phyloP scores from a whole-genome alignment of 2,329 filamentous ascomycete genomes.

The Sphaerulina vaccinii region DNA sequence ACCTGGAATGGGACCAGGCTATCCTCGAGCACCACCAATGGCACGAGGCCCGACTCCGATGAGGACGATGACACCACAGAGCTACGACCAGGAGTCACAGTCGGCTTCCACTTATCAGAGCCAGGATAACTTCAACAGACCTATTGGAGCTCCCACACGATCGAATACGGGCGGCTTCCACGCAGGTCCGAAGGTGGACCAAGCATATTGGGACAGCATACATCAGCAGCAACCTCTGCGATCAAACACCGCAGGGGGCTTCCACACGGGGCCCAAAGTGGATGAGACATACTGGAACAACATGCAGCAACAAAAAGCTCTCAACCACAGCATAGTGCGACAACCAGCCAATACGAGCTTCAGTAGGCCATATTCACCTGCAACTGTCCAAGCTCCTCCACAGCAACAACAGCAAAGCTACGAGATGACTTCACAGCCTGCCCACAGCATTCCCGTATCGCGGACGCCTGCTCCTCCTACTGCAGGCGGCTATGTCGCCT shows the following conservation, averaged over 20 bases:
- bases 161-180: conserved; percentile 33
- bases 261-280: conserved; percentile 20
- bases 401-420: conserved; percentile 31
- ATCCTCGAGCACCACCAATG: conserved; percentile 18
- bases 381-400: conserved; percentile 2
- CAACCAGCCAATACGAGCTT: conserved; percentile 20
- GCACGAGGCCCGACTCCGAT: conserved; percentile 21
- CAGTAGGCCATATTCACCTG: conserved; percentile 9
- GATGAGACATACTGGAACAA: conserved; percentile 28
- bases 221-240: too few species aligned
- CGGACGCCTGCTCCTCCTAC: conserved; percentile 17
- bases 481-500: conserved; percentile 34
- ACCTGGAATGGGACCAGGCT: conserved; percentile 13
- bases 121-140: conserved; percentile 20
- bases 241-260: conserved; percentile 31
- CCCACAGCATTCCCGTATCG: conserved; percentile 16
- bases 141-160: conserved; percentile 21
- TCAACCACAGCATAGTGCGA: conserved; percentile 23
- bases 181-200: conserved; percentile 22
- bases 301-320: conserved; percentile 30
- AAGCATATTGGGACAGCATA: conserved; percentile 27
- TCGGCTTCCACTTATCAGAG: conserved; percentile 16
- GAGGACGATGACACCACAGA: conserved; percentile 21
- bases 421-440: conserved; percentile 33
- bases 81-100: conserved; percentile 17